Conservation (phyloP, 208 protist species). For the Naegleria fowleri region DNA sequence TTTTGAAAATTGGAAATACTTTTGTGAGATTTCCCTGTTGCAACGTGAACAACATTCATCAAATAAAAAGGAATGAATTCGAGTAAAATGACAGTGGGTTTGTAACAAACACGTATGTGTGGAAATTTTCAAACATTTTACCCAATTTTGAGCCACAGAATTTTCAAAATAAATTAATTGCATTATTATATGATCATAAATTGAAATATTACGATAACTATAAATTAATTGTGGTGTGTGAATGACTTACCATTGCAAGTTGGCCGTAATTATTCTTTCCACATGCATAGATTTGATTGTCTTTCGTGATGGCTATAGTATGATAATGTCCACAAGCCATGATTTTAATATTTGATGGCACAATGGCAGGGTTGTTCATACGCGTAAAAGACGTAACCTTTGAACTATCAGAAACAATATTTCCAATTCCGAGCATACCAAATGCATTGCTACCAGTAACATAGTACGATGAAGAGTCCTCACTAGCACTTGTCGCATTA, state of each 20-base stretch:
- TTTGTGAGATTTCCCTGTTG: not conserved
- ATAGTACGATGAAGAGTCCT: not conserved
- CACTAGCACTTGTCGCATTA: too few relatives aligned
- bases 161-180: too few relatives aligned
- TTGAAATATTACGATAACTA: too few relatives aligned
- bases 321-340: conserved; percentile 12
- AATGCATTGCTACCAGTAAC: not conserved
- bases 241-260: not conserved
- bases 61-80: too few relatives aligned
- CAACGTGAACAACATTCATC: too few relatives aligned
- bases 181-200: too few relatives aligned
- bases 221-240: too few relatives aligned
- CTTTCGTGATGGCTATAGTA: not conserved
- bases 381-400: not conserved
- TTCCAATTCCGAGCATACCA: not conserved
- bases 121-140: too few relatives aligned
- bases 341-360: not conserved
- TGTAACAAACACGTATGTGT: too few relatives aligned
- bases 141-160: too few relatives aligned
- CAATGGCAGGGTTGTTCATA: not conserved
- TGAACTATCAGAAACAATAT: not conserved
- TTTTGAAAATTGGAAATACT: not conserved
- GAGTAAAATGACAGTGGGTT: too few relatives aligned
- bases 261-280: not conserved
- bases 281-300: not conserved